phyloP scores from a whole-genome alignment of 768 basidiomycete species.

The Phlebiopsis gigantea region DNA sequence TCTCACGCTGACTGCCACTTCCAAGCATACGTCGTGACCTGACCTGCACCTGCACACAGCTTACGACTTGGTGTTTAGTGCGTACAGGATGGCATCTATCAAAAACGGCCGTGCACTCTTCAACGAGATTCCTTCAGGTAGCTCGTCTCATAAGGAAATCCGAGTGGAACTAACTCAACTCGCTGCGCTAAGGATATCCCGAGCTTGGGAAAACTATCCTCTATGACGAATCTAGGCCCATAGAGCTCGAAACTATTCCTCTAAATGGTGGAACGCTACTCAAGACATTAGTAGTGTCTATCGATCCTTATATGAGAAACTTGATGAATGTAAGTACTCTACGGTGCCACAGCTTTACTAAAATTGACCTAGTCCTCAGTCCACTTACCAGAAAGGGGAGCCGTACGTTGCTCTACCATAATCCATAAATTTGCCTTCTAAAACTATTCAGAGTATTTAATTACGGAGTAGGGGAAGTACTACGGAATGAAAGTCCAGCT shows the following conservation, averaged over 20 bases:
- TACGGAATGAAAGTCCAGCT: constrained; percentile 2
- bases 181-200: constrained; percentile 11
- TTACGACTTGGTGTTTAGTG: no score
- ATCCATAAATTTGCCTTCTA: background rate
- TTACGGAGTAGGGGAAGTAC: constrained; percentile 1
- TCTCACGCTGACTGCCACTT: no score
- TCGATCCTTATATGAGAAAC: constrained; percentile 14
- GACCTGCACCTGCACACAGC: no score
- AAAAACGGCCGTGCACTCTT: constrained; percentile 25
- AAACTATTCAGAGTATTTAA: background rate
- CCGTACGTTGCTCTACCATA: background rate
- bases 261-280: constrained; percentile 25
- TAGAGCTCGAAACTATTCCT: constrained; percentile 24
- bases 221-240: constrained; percentile 22
- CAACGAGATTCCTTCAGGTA: constrained; percentile 25
- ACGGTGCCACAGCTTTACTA: no score
- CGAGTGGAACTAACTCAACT: background rate
- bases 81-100: constrained; percentile 26
- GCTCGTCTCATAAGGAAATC: background rate
- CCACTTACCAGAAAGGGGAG: background rate
- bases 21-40: no score
- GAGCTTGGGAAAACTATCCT: constrained; percentile 24
- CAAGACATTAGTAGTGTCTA: constrained; percentile 22
- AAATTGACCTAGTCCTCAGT: background rate
- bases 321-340: constrained; percentile 6